Conservation (phyloP, 352 stramenopile species). For the Phytophthora macrochlamydospora region DNA sequence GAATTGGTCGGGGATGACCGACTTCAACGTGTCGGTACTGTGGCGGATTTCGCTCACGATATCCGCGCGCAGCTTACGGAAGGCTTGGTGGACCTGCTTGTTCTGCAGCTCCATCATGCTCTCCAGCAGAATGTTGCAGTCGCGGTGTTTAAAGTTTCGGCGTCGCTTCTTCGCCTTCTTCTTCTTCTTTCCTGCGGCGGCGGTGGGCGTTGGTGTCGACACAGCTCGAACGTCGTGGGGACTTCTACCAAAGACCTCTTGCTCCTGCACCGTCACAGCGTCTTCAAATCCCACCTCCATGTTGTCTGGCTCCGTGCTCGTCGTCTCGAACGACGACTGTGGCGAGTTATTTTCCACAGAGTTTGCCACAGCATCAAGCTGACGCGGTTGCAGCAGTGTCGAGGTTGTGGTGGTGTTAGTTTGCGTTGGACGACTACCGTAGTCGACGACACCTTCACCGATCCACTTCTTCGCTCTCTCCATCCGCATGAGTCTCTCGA, state of each 20-base stretch:
- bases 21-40: constrained; percentile 24
- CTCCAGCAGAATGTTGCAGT: constrained; percentile 30
- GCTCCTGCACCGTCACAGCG: not conserved
- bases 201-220: not conserved
- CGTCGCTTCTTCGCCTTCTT: not conserved
- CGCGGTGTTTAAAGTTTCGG: constrained; percentile 20
- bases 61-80: constrained; percentile 12
- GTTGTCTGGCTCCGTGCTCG: constrained; percentile 3
- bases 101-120: constrained; percentile 33
- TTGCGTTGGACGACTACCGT: not conserved
- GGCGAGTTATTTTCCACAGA: not conserved
- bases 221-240: not conserved
- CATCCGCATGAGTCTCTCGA: constrained; percentile 20
- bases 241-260: constrained; percentile 10
- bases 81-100: constrained; percentile 16
- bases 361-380: not conserved
- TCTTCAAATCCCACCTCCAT: not conserved
- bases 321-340: not conserved
- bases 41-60: constrained; percentile 22
- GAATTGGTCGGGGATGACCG: constrained; percentile 25
- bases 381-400: not conserved
- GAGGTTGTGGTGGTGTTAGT: not conserved
- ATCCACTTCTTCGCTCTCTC: constrained; percentile 23
- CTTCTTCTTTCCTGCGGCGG: not conserved
- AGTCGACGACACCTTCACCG: not conserved